Evolutionary conservation across 148 eudicot genomes (phyloP).

Genomic region (Spergularia marina): DNA sequence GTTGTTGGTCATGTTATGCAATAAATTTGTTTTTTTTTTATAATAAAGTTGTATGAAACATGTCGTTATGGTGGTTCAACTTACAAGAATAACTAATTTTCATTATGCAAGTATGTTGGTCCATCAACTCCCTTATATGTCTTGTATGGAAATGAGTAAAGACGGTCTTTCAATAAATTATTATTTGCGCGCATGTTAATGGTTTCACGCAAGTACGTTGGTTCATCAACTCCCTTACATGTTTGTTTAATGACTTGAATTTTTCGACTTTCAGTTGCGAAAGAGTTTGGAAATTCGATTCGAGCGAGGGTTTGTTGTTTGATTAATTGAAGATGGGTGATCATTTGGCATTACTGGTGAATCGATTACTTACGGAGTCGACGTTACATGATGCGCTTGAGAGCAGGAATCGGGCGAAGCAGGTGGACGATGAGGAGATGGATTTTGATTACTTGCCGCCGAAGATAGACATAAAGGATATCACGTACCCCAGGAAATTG

Average conservation of each 20-base stretch:
- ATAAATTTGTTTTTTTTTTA: not conserved
- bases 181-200: too few relatives aligned
- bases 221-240: slow-evolving; percentile 17
- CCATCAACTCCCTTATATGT: too few relatives aligned
- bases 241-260: not conserved
- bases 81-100: not conserved
- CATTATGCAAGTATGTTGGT: too few relatives aligned
- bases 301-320: not conserved
- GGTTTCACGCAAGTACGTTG: not conserved
- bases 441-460: slow-evolving; percentile 31
- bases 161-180: too few relatives aligned
- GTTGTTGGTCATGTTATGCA: not conserved
- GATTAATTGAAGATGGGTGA: slow-evolving; percentile 64
- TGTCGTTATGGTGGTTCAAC: slow-evolving; percentile 15
- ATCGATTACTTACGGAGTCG: slow-evolving; percentile 86
- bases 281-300: not conserved
- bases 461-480: slow-evolving; percentile 25
- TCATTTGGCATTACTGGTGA: slow-evolving; percentile 81
- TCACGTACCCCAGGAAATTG: slow-evolving; percentile 49
- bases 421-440: slow-evolving; percentile 20
- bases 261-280: not conserved
- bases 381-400: slow-evolving; percentile 84
- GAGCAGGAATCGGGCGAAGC: slow-evolving; percentile 44
- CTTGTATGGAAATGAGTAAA: too few relatives aligned
- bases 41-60: not conserved